A percentile compares a stretch with the other conserved stretches of the same genome.
Conservation (phyloP, 331 rosid genomes). For the Acacia concinna region DNA sequence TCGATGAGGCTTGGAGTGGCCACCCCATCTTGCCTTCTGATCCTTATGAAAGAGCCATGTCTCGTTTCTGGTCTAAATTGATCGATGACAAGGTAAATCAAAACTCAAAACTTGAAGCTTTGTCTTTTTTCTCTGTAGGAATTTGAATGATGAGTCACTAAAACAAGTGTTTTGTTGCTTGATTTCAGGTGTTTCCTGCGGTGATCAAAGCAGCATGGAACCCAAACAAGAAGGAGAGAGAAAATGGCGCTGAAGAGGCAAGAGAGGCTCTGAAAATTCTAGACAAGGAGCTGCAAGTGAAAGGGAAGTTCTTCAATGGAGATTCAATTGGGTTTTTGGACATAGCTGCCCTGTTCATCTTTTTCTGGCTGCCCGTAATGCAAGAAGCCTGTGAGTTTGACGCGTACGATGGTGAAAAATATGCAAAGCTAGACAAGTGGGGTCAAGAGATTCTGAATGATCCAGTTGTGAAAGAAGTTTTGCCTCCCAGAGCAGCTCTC, state of each 20-base stretch:
- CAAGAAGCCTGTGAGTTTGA: not conserved
- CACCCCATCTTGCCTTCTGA: conserved; percentile 41
- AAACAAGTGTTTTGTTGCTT: not conserved
- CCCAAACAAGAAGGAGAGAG: conserved; percentile 27
- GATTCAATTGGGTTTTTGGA: conserved; percentile 46
- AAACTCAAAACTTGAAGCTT: no score
- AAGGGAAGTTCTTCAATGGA: conserved; percentile 51
- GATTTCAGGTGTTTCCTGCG: not conserved
- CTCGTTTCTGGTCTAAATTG: conserved; percentile 49
- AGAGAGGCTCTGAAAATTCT: conserved; percentile 23
- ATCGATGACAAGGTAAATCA: conserved; percentile 48
- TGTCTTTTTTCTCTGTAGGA: no score
- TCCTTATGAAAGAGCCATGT: conserved; percentile 36
- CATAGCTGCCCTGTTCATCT: not conserved
- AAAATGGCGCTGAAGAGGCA: conserved; percentile 42
- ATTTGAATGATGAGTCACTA: not conserved
- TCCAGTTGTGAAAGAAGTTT: conserved; percentile 15
- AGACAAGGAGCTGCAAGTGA: conserved; percentile 44
- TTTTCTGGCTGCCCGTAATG: not conserved
- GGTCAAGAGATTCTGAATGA: conserved; percentile 18
- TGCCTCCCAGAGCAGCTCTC: conserved; percentile 36
- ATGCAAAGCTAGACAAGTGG: conserved; percentile 44
- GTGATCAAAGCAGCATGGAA: conserved; percentile 26
- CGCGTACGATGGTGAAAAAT: conserved; percentile 1
- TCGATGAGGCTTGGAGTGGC: conserved; percentile 44